Conservation (phyloP, 352 stramenopile species). For the Globisporangium middletonii region DNA sequence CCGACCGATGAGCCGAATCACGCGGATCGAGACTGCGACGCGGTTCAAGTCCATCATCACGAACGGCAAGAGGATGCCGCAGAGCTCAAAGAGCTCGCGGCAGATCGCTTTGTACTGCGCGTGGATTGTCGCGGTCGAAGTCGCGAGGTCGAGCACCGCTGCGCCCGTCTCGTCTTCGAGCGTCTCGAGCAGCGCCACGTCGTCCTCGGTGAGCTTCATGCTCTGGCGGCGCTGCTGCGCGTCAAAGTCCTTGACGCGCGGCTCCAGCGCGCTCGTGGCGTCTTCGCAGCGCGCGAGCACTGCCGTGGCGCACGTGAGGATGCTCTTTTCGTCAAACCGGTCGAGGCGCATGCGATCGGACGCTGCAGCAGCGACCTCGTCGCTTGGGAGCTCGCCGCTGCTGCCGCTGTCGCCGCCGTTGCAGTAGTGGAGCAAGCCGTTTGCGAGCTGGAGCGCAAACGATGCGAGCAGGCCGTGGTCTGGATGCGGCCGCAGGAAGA, state of each 20-base stretch:
- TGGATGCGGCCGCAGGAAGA: constrained; percentile 29
- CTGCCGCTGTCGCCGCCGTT: constrained; percentile 20
- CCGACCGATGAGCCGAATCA: constrained; percentile 34
- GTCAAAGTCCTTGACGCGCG: constrained; percentile 27
- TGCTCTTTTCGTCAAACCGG: constrained; percentile 23
- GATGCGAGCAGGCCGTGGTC: constrained; percentile 12
- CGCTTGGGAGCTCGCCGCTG: constrained; percentile 2
- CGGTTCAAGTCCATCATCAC: constrained; percentile 44
- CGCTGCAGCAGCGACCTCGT: constrained; percentile 4
- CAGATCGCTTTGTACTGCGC: constrained; percentile 29
- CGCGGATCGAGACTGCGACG: constrained; percentile 22
- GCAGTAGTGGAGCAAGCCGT: constrained; percentile 27
- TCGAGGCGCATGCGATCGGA: constrained; percentile 17
- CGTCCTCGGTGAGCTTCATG: constrained; percentile 36
- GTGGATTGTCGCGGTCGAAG: constrained; percentile 10
- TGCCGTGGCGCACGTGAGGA: constrained; percentile 24
- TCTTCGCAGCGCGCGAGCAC: constrained; percentile 30
- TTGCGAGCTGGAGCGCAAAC: constrained; percentile 24
- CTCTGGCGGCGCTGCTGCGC: constrained; percentile 26
- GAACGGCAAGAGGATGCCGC: constrained; percentile 32
- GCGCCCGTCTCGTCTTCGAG: constrained; percentile 31
- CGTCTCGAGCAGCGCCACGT: constrained; percentile 25
- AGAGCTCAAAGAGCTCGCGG: constrained; percentile 25
- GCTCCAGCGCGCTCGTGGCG: constrained; percentile 21
- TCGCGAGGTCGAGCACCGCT: constrained; percentile 21